These are phyloP conservation scores for Rosellinia necatrix DNA, from an alignment of 2,329 filamentous ascomycete species.

Conservation along the genomic window DNA sequence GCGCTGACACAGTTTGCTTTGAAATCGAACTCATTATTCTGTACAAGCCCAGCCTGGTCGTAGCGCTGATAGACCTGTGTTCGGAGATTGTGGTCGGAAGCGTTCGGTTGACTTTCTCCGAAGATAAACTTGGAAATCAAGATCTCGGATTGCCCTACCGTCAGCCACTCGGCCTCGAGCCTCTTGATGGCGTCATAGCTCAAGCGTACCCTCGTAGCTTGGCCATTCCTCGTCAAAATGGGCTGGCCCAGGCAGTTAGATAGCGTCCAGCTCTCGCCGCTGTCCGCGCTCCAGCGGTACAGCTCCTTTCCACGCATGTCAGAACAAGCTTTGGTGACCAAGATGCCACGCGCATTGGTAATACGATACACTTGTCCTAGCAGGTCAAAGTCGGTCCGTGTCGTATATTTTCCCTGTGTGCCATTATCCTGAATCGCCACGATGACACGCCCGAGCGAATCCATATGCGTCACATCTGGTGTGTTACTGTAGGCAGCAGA, in stretches of 20 bases:
- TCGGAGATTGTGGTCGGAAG: neutral
- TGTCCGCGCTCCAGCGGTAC: neutral
- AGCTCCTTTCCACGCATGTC: neutral
- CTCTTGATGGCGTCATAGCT: neutral
- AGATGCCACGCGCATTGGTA: neutral
- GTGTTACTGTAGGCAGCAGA: neutral
- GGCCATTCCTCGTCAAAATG: neutral
- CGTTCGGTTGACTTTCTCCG: neutral
- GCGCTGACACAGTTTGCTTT: neutral
- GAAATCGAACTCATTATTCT: neutral
- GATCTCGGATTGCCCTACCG: neutral
- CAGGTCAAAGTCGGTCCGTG: neutral
- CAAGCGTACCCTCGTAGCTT: neutral
- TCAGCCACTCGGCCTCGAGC: neutral
- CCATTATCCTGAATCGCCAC: neutral
- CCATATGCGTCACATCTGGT: neutral
- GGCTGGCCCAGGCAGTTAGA: neutral
- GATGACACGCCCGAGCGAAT: neutral
- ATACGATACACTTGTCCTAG: neutral
- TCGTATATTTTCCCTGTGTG: neutral
- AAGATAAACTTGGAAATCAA: neutral
- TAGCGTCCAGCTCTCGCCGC: neutral
- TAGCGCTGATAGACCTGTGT: neutral
- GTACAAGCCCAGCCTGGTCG: neutral
- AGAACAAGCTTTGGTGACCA: neutral